Conservation (phyloP, 2,329 filamentous ascomycete species). For the Colletotrichum incanum region DNA sequence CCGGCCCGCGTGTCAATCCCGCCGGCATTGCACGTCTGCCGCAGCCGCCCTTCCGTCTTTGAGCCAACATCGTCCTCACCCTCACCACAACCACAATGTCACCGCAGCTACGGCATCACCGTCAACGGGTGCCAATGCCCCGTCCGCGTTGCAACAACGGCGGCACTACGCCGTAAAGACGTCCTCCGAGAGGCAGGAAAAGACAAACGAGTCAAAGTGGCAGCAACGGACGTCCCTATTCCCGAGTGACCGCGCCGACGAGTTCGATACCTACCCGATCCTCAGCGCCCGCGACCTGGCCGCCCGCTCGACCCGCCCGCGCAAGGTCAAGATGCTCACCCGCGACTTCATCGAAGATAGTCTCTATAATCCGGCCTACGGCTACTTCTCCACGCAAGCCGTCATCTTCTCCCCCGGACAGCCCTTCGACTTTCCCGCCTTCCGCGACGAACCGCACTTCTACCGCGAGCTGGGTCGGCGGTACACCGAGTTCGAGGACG, state of each 20-base stretch:
- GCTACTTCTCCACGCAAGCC: slow-evolving; percentile 96
- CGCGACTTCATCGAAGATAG: slow-evolving; percentile 98
- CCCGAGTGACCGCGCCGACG: slow-evolving; percentile 82
- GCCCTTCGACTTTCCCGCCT: slow-evolving; percentile 87
- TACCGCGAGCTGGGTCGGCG: slow-evolving; percentile 81
- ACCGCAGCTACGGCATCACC: slow-evolving; percentile 46
- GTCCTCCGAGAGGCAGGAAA: slow-evolving; percentile 46
- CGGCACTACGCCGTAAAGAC: slow-evolving; percentile 48
- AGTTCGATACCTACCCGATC: slow-evolving; percentile 86
- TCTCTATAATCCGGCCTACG: slow-evolving; percentile 93
- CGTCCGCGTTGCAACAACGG: slow-evolving; percentile 47
- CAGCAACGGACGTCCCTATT: slow-evolving; percentile 86
- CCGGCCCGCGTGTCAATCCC: slow-evolving; percentile 76
- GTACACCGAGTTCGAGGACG: slow-evolving; percentile 93
- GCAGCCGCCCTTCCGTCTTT: slow-evolving; percentile 47
- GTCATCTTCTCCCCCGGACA: slow-evolving; percentile 95
- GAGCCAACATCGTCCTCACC: slow-evolving; percentile 22
- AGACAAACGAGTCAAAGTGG: slow-evolving; percentile 81
- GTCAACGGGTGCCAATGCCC: slow-evolving; percentile 43
- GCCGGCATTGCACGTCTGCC: slow-evolving; percentile 54
- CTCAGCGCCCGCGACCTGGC: slow-evolving; percentile 88
- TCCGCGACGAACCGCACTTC: slow-evolving; percentile 91
- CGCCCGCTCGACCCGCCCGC: slow-evolving; percentile 81
- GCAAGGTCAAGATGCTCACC: slow-evolving; percentile 95
- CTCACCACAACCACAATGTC: slow-evolving; percentile 7